These are phyloP conservation scores for Trifolium dubium DNA, from an alignment of 306 rosid species.

Conservation along the genomic window DNA sequence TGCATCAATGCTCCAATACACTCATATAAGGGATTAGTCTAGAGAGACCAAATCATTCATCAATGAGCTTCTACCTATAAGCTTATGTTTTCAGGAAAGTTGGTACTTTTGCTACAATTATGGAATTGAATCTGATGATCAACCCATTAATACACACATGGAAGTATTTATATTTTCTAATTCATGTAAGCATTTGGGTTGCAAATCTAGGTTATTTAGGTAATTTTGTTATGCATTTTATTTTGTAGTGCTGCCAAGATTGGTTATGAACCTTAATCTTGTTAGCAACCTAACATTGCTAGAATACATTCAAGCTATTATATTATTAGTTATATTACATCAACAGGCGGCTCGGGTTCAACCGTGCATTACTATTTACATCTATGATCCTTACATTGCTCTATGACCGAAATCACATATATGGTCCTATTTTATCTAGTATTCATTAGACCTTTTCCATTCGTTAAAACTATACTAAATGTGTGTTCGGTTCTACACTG, in stretches of 20 bases:
- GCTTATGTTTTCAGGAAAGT: slow-evolving; percentile 3
- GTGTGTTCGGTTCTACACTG: background rate
- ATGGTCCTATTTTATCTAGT: background rate
- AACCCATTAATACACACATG: slow-evolving; percentile 12
- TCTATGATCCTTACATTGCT: slow-evolving; percentile 6
- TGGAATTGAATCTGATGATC: slow-evolving; percentile 21
- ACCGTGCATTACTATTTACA: background rate
- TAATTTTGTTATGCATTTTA: slow-evolving; percentile 1
- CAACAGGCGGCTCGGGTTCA: background rate
- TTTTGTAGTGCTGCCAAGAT: background rate
- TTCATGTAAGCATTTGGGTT: background rate
- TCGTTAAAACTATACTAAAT: background rate
- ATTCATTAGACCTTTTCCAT: background rate
- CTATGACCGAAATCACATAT: slow-evolving; percentile 19
- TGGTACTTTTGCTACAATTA: background rate
- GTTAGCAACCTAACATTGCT: background rate
- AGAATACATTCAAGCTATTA: background rate
- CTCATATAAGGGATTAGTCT: background rate
- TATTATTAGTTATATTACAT: background rate
- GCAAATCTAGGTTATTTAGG: slow-evolving; percentile 11
- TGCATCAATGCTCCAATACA: background rate
- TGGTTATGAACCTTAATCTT: slow-evolving; percentile 18
- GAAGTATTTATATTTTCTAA: background rate
- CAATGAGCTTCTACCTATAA: slow-evolving; percentile 4
- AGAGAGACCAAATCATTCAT: slow-evolving; percentile 1